Base-by-base conservation (phyloP, 1,139 yeast species). In the Petasospora fabianii region DNA sequence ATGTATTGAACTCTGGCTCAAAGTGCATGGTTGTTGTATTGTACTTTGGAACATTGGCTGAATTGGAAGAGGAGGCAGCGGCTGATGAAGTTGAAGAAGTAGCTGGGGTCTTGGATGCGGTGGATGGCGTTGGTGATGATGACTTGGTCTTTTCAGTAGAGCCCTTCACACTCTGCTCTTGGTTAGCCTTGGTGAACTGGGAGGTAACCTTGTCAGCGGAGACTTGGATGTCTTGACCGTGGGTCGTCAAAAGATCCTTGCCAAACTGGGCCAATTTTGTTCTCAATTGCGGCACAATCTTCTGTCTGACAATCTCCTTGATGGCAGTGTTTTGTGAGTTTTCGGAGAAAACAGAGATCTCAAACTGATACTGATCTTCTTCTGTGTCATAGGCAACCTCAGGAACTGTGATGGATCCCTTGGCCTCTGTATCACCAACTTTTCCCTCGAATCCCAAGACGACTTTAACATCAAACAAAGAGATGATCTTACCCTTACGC, bases 301-400 rank as follows among this genome's bases (percentile, higher is more conserved):
- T 61, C 36, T 69, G 62, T 56, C 87, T 80, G 32, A 87, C 68
- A 41, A 74, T 69, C 4, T 75, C 73, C 41, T 72, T 77, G 45
- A 75, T 73, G 30, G 69, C 72, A 24, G 69, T 65, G 45, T 71
- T 66, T 35, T 69, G 73, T 26, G 61, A 59, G 30, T 66, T 68
- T 54, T 80, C 84, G 50, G 82, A 75, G 58, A 80, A 77, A 28
- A 85, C 69, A 22, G 81, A 71, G 42, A 87, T 72, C 38, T 81
- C 83, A 59, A 92, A 92, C 58, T 85, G 96, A 55, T 82, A 82
- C 50, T 88, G 97, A 47, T 82, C 90, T 26, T 67, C 73, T 38
- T 83, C 92, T 14, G 95, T 78, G 61, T 92, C 98, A 60, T 90
- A 92, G n/a, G 97, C 94, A 48, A 94, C 75, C 60, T 94, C 98